Evolutionary conservation across 1,284 basidiomycete genomes (phyloP).

Genomic region (Malassezia sp.): DNA sequence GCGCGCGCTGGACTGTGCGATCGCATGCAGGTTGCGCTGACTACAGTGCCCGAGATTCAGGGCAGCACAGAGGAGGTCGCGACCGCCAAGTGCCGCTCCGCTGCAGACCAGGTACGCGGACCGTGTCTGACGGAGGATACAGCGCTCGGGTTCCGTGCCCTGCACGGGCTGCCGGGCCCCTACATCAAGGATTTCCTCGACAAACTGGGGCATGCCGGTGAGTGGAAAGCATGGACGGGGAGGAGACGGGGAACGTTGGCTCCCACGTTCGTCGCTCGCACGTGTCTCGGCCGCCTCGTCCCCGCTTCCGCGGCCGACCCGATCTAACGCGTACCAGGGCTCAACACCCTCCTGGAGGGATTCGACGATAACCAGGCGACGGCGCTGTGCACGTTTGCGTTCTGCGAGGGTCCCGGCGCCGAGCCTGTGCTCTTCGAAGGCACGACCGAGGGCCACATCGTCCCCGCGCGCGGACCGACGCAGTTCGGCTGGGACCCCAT

Average conservation of each 20-base stretch:
- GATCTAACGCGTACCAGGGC: slow-evolving; percentile 51
- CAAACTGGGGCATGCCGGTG: slow-evolving; percentile 21
- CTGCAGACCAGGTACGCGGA: slow-evolving; percentile 55
- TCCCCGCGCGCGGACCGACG: slow-evolving; percentile 65
- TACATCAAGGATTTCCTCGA: slow-evolving; percentile 70
- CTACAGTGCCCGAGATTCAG: slow-evolving; percentile 78
- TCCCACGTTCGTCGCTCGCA: not conserved
- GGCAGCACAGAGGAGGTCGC: slow-evolving; percentile 86
- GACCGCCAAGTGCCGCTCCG: slow-evolving; percentile 69
- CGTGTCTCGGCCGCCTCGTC: not conserved
- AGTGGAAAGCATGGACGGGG: not conserved
- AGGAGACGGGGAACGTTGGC: too few species aligned
- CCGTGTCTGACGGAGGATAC: slow-evolving; percentile 96
- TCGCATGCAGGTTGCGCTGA: slow-evolving; percentile 16
- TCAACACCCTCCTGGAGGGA: slow-evolving; percentile 74
- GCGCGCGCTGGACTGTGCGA: slow-evolving; percentile 16
- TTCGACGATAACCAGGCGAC: slow-evolving; percentile 71
- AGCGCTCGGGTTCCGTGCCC: slow-evolving; percentile 76
- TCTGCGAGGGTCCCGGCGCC: slow-evolving; percentile 51
- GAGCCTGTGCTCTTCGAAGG: slow-evolving; percentile 67
- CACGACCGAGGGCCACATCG: slow-evolving; percentile 72
- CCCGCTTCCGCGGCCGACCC: too few species aligned
- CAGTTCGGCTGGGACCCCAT: slow-evolving; percentile 82
- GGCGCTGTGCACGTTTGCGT: slow-evolving; percentile 91
- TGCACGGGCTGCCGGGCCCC: slow-evolving; percentile 82